Percentiles rank a stretch among this genome's conserved stretches.
Conservation (phyloP, 148 eudicot genomes). For the Chenopodium berlandieri region DNA sequence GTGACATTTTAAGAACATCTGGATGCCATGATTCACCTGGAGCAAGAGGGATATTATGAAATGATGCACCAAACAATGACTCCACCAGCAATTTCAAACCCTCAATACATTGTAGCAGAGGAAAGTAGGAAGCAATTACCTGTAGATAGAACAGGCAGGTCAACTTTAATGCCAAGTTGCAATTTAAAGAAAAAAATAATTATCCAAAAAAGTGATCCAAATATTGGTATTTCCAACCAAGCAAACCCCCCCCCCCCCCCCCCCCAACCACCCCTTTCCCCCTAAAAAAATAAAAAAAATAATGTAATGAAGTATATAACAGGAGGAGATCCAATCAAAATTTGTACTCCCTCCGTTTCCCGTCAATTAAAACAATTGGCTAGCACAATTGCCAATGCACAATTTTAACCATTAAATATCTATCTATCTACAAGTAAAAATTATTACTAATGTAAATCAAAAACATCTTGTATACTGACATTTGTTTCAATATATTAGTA, state of each 20-base stretch:
- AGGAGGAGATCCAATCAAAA: neutral
- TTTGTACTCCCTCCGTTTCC: no score
- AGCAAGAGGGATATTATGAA: conserved; percentile 57
- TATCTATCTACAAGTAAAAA: no score
- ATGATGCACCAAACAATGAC: conserved; percentile 81
- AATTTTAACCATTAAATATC: no score
- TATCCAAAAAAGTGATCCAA: neutral
- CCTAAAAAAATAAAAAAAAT: no score
- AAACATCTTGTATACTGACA: no score
- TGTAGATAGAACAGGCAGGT: conserved; percentile 33
- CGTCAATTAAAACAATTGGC: no score
- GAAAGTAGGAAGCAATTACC: conserved; percentile 88
- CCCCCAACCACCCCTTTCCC: no score
- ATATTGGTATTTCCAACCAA: conserved; percentile 10
- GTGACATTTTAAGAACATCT: conserved; percentile 87
- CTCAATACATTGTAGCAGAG: conserved; percentile 78
- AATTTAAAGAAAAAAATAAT: neutral
- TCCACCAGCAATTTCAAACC: conserved; percentile 81
- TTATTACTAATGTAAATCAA: no score
- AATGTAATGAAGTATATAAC: neutral
- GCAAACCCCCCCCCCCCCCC: no score
- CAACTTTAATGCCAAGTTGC: neutral
- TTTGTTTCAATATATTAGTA: no score
- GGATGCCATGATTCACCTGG: conserved; percentile 99
- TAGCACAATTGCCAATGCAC: no score